Base-by-base conservation (phyloP, 768 basidiomycete species). In the Clathrus columnatus region DNA sequence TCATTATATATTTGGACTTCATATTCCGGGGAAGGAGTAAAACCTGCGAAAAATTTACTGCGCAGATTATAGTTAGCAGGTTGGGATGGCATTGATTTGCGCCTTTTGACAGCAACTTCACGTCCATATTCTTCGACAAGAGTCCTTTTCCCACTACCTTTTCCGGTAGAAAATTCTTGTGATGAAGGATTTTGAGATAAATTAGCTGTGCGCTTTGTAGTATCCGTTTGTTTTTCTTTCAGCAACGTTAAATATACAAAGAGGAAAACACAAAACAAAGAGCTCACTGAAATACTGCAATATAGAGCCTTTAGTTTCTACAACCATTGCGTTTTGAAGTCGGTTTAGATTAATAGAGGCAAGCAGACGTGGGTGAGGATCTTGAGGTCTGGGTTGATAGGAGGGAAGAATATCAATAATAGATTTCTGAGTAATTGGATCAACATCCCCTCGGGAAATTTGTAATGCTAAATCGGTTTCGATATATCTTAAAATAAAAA, bases 371-470 rank as follows among this genome's bases (percentile, higher is more conserved):
- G 70, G 63, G 24, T 72, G 69, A 52, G 69, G 66, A 53, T 73
- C 63, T 64, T 78, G 83, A 4, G 58, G 77, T 67, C 3, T 69
- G 65, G 68, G 76, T 69, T 52, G 88, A 86, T 44, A 70, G 63
- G 65, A 78, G 88, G 7, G 64, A 62, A 14, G 86, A 68, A 91
- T 90, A 64, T 96, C 93, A 26, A 74, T 68, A 75, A 95, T 90
- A 1, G 83, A 79, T 46, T 77, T 62, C 41, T 78, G 74, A 26
- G 82, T 82, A 24, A 82, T 72, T 5, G 92, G 92, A 67, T 89
- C 82, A 30, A 80, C 69, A 48, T 86, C 75, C 5, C 91, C 91
- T 18, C 69, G 60, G 0, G 87, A 88, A 17, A 94, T 68, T 47
- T 71, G 69, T 66, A 76, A 82, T 14, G 90, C 92, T 26, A 88